Base-by-base conservation (phyloP, 73 alveolate species). In the Paramecium bursaria region DNA sequence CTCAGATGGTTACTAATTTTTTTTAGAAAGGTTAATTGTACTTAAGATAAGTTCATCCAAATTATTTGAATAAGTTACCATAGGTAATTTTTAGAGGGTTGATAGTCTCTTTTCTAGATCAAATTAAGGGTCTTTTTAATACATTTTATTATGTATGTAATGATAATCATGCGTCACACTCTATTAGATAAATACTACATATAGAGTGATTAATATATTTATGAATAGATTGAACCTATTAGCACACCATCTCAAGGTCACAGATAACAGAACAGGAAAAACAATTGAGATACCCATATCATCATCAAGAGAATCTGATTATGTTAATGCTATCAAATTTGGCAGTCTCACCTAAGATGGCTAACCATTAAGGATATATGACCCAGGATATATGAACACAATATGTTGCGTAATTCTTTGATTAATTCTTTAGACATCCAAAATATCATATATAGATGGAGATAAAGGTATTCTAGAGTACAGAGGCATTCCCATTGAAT, bases 341-440 rank as follows among this genome's bases (percentile, higher is more conserved):
- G 93, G 85, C 6, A 88, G 86, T 74, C 76, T 92, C 30, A 80
- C 86, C 80, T 77, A 57, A 10, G 50, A 90, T 15, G 97, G 97
- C n/a, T 88, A 90, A 35, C 94, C 90, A 27, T 86, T 94, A 49
- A 85, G 97, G 74, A 77, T 86, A 22, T 92, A 76, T 73, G 97
- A 92, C 51, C 97, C 97, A n/a, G 97, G 93, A 14, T 92, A 92
- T 55, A 92, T 88, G 94, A 90, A 90, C 74, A 92, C 97, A 7
- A 92, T 92, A 61, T 76, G 76, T 47, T 90, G 95, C 86, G 94
- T 92, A 91, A 39, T 29, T 4, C n/a, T 46, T 57, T 53, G 13
- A 19, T 51, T 26, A 76, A 53, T 19, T 4, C 14, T 35, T 11
- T 48, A 79, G 97, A 75, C 87, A 17, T 92, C 97, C 33, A 90